Base-by-base conservation (phyloP, 495 filamentous ascomycete genomes). In the Trichoderma virens region DNA sequence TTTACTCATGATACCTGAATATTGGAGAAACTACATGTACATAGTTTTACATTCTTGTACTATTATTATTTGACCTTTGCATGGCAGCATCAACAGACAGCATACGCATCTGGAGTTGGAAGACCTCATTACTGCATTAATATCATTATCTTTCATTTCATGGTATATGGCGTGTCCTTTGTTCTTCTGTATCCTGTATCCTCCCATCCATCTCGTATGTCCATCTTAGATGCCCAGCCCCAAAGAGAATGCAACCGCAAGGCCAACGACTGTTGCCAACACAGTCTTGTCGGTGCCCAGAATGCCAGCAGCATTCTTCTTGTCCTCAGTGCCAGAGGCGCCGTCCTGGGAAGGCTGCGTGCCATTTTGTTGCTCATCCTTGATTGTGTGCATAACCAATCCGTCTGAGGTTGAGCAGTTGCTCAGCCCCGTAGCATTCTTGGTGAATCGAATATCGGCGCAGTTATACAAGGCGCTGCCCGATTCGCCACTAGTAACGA, bases 401-500 rank as follows among this genome's bases (percentile, higher is more conserved):
- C 73, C 76, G 25, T 74, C 73, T 54, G 82, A 86, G 62, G 71
- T 71, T 73, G 85, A 88, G 13, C 71, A 62, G 25, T 73, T 71
- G 5, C 64, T 60, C 18, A 82, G 76, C 3, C 70, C 38, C 16
- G 64, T 68, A 5, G 80, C 85, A 13, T 74, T 71, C 54, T 74
- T 65, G 27, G 73, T 73, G 74, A 88, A 86, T 16, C 75, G 80
- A 67, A 88, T 82, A 65, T 89, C 86, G 63, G 85, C 84, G 68
- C 86, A 88, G 67, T 88, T 89, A 67, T 88, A 89, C 61, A 89
- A 67, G 8, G 80, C 78, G 59, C 68, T 72, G 7, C 86, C 86
- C 8, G 62, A 74, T 0, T 65, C 63, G 5, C 74, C 76, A 7
- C 81, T 69, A 30, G 85, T 86, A 27, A 87, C 76, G 34, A 89